Percentiles rank a stretch among this genome's conserved stretches.
Conservation (phyloP, 78 protist genomes). For the Polysphondylium violaceum region DNA sequence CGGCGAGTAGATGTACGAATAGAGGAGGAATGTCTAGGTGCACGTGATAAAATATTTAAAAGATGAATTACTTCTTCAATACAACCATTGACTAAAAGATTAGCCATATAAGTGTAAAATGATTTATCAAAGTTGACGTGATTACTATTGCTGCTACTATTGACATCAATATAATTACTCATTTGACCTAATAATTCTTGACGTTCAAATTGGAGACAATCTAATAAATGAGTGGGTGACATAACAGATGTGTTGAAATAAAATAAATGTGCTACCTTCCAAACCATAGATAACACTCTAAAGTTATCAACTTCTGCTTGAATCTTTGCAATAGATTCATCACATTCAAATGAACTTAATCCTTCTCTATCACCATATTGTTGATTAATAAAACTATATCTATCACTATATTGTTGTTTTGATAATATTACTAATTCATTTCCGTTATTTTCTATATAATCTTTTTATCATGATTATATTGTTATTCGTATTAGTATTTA, state of each 20-base stretch:
- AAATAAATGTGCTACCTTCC: conserved; percentile 61
- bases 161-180: too few species aligned
- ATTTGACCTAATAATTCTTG: not conserved
- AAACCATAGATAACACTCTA: conserved; percentile 4
- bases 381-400: not conserved
- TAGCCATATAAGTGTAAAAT: not conserved
- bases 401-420: conserved; percentile 10
- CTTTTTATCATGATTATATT: not conserved
- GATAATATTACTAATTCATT: not conserved
- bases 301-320: conserved; percentile 11
- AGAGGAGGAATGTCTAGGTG: conserved; percentile 15
- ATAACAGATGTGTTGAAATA: conserved; percentile 26
- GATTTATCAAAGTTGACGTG: not conserved
- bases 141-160: not conserved
- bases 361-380: not conserved
- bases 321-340: not conserved
- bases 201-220: conserved; percentile 23
- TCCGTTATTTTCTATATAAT: not conserved
- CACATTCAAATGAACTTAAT: conserved; percentile 1
- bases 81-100: conserved; percentile 44
- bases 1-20: conserved; percentile 9
- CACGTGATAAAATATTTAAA: not conserved
- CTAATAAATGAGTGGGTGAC: conserved; percentile 55
- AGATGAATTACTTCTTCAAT: conserved; percentile 36
- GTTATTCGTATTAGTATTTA: not conserved